These are phyloP conservation scores for Fusarium redolens DNA, from an alignment of 2,329 filamentous ascomycete species.

Conservation along the genomic window DNA sequence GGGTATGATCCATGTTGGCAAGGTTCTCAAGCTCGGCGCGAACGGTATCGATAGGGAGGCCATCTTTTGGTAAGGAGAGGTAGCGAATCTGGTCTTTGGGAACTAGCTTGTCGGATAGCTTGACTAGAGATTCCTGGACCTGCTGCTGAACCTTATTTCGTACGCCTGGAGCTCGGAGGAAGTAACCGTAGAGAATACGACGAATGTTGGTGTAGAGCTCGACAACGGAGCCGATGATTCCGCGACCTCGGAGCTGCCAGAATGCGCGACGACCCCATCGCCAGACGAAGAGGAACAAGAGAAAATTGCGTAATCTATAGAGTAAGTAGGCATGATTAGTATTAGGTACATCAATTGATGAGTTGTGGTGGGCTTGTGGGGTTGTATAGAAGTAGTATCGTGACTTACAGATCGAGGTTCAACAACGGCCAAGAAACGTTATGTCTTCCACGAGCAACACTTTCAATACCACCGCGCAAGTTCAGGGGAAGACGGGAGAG, in stretches of 20 bases:
- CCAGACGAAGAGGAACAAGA: conserved; percentile 89
- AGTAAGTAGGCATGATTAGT: background rate
- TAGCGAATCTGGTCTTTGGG: conserved; percentile 78
- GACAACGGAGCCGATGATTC: conserved; percentile 80
- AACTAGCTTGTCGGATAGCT: conserved; percentile 86
- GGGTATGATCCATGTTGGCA: conserved; percentile 88
- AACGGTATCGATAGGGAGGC: conserved; percentile 83
- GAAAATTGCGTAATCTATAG: conserved; percentile 81
- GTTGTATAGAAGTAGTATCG: background rate
- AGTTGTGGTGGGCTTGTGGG: background rate
- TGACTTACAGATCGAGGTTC: conserved; percentile 76
- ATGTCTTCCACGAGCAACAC: conserved; percentile 67
- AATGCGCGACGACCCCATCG: conserved; percentile 83
- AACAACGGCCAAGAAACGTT: conserved; percentile 68
- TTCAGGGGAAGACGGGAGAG: conserved; percentile 77
- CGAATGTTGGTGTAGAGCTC: conserved; percentile 79
- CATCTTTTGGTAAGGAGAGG: conserved; percentile 82
- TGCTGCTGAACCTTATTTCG: conserved; percentile 87
- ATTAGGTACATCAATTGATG: background rate
- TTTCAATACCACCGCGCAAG: conserved; percentile 73
- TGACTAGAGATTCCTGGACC: conserved; percentile 80
- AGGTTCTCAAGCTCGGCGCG: conserved; percentile 82
- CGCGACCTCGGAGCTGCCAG: conserved; percentile 89
- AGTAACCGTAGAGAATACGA: conserved; percentile 82
- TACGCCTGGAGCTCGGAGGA: conserved; percentile 88